These are phyloP conservation scores for Ilyonectria robusta DNA, from an alignment of 2,329 filamentous ascomycete genomes.

Conservation along the genomic window DNA sequence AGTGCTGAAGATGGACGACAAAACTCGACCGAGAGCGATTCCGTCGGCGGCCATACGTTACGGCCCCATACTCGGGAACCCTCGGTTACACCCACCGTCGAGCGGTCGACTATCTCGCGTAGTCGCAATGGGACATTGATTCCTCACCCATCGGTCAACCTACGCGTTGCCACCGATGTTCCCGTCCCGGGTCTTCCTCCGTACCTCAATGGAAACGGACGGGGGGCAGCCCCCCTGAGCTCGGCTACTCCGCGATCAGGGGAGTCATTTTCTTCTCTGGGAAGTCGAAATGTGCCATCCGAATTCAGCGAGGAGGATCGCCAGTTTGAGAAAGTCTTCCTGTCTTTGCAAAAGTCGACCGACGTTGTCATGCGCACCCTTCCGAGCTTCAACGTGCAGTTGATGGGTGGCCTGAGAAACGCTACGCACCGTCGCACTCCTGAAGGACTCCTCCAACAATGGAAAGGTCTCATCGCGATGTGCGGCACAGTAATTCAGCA, in stretches of 20 bases:
- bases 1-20: slow-evolving; percentile 44
- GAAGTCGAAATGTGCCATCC: slow-evolving; percentile 61
- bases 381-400: slow-evolving; percentile 78
- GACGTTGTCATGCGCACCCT: slow-evolving; percentile 81
- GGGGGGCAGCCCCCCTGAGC: slow-evolving; percentile 64
- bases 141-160: slow-evolving; percentile 67
- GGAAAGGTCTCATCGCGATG: slow-evolving; percentile 79
- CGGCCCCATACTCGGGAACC: slow-evolving; percentile 66
- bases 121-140: slow-evolving; percentile 55
- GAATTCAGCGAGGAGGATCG: slow-evolving; percentile 84
- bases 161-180: slow-evolving; percentile 71
- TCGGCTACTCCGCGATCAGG: slow-evolving; percentile 84
- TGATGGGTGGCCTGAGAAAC: slow-evolving; percentile 73
- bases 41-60: slow-evolving; percentile 62
- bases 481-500: slow-evolving; percentile 80
- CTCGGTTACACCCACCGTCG: slow-evolving; percentile 67
- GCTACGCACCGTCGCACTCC: slow-evolving; percentile 73
- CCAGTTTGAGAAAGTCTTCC: slow-evolving; percentile 86
- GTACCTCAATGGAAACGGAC: slow-evolving; percentile 63
- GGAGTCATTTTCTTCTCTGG: slow-evolving; percentile 80
- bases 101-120: slow-evolving; percentile 57
- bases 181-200: slow-evolving; percentile 56
- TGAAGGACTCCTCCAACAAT: slow-evolving; percentile 73
- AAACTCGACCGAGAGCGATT: slow-evolving; percentile 32
- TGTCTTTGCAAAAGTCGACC: slow-evolving; percentile 80